A percentile compares a stretch with the other conserved stretches of the same genome.
These are phyloP conservation scores for Entomortierella beljakovae DNA, from an alignment of 192 early-diverging fungal genomes.

Conservation along the genomic window DNA sequence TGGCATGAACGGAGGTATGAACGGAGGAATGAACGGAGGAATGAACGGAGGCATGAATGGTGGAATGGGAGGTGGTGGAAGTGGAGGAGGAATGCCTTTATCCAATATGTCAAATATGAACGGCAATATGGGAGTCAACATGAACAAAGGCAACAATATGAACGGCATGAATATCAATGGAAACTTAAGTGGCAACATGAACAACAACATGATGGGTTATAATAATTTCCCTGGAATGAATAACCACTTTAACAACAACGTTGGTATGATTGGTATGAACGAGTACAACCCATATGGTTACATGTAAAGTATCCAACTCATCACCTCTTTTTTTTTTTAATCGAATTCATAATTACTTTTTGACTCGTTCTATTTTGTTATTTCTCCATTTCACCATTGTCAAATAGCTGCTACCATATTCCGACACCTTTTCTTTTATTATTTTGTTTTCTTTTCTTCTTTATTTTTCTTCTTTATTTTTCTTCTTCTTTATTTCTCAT, in stretches of 20 bases:
- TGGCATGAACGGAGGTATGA: slow-evolving; percentile 27
- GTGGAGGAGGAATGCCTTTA: slow-evolving; percentile 6
- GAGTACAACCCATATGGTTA: slow-evolving; percentile 56
- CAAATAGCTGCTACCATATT: too few species aligned
- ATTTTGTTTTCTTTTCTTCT: slow-evolving; percentile 9
- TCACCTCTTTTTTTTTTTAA: slow-evolving; percentile 14
- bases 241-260: slow-evolving; percentile 55
- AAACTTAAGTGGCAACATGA: slow-evolving; percentile 39
- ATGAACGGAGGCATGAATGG: slow-evolving; percentile 16
- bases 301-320: slow-evolving; percentile 46
- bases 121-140: slow-evolving; percentile 20
- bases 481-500: slow-evolving; percentile 1
- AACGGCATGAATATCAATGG: slow-evolving; percentile 25
- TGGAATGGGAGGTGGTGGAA: too few species aligned
- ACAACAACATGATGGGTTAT: slow-evolving; percentile 53
- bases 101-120: slow-evolving; percentile 6
- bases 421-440: too few species aligned
- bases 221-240: slow-evolving; percentile 54
- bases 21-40: slow-evolving; percentile 16
- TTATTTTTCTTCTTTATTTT: neutral
- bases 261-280: slow-evolving; percentile 63
- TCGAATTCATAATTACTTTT: too few species aligned
- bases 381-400: slow-evolving; percentile 7
- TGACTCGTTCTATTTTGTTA: neutral
- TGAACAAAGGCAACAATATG: slow-evolving; percentile 23